These are phyloP conservation scores for Chlamydomonas eustigma DNA, from an alignment of 139 green algal species.

Conservation along the genomic window DNA sequence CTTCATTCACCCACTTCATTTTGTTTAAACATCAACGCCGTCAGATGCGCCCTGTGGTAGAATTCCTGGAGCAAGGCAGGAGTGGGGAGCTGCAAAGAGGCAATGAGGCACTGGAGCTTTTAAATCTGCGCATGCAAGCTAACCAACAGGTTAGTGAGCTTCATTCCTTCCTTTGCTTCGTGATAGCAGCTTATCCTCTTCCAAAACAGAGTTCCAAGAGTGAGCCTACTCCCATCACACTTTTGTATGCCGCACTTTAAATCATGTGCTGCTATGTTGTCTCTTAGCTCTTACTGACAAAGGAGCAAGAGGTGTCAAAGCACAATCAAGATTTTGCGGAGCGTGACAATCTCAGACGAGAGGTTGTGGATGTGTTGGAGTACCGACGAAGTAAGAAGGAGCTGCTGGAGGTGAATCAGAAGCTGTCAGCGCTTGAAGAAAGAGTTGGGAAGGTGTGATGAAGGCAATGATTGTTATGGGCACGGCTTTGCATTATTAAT, in stretches of 20 bases:
- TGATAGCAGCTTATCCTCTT: too few species aligned
- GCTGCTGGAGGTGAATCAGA: conserved; percentile 6
- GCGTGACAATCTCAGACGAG: conserved; percentile 1
- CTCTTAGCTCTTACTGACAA: neutral
- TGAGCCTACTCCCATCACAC: too few species aligned
- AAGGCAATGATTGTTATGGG: too few species aligned
- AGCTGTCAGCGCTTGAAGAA: conserved; percentile 17
- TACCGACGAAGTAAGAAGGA: conserved; percentile 10
- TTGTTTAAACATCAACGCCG: too few species aligned
- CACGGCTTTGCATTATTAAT: too few species aligned
- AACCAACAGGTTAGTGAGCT: neutral
- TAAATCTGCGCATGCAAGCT: conserved; percentile 19
- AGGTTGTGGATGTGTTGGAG: conserved; percentile 24
- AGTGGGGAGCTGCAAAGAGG: conserved; percentile 8
- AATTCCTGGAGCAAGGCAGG: conserved; percentile 18
- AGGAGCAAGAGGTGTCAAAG: neutral
- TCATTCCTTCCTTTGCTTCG: neutral
- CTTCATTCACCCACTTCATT: too few species aligned
- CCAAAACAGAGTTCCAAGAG: too few species aligned
- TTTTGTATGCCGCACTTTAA: too few species aligned
- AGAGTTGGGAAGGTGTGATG: conserved; percentile 10
- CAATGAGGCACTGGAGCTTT: neutral
- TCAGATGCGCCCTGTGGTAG: conserved; percentile 2
- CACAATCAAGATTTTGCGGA: neutral
- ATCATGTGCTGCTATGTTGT: too few species aligned